phyloP scores from a whole-genome alignment of 805 yeast species.

The Saturnispora hagleri region DNA sequence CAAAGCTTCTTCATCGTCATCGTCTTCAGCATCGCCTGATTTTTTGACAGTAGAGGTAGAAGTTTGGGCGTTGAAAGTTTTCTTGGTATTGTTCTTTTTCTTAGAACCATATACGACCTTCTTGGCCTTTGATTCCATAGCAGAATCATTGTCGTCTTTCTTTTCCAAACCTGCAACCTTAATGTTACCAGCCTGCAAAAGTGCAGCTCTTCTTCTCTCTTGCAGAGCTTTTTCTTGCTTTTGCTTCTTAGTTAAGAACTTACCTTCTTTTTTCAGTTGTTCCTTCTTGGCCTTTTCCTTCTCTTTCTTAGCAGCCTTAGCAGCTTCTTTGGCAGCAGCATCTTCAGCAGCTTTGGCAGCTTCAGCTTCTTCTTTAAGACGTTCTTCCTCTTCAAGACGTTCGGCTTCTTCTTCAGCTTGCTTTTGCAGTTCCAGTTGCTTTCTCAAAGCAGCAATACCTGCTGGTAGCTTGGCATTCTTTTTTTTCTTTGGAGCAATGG shows the following conservation, averaged over 20 bases:
- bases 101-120: conserved; percentile 64
- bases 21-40: conserved; percentile 29
- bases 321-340: conserved; percentile 55
- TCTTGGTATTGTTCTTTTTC: conserved; percentile 43
- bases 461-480: conserved; percentile 79
- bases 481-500: conserved; percentile 31
- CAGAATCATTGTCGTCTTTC: conserved; percentile 15
- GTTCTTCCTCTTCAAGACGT: conserved; percentile 63
- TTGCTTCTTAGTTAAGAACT: conserved; percentile 86
- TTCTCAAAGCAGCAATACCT: conserved; percentile 83
- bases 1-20: conserved; percentile 35
- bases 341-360: conserved; percentile 45
- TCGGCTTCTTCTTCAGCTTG: conserved; percentile 80
- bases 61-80: conserved; percentile 16
- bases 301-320: conserved; percentile 65
- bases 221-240: conserved; percentile 80
- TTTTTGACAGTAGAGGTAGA: neutral
- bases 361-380: conserved; percentile 39
- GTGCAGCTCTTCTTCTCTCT: conserved; percentile 83
- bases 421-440: conserved; percentile 80
- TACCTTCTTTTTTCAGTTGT: conserved; percentile 93
- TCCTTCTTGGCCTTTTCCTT: conserved; percentile 81
- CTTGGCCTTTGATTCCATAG: conserved; percentile 21
- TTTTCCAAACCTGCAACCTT: conserved; percentile 58
- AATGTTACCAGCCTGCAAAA: conserved; percentile 65